Percentiles rank a stretch among this genome's conserved stretches.
Evolutionary conservation across 306 rosid species (phyloP).

Genomic region (Prosopis cineraria): DNA sequence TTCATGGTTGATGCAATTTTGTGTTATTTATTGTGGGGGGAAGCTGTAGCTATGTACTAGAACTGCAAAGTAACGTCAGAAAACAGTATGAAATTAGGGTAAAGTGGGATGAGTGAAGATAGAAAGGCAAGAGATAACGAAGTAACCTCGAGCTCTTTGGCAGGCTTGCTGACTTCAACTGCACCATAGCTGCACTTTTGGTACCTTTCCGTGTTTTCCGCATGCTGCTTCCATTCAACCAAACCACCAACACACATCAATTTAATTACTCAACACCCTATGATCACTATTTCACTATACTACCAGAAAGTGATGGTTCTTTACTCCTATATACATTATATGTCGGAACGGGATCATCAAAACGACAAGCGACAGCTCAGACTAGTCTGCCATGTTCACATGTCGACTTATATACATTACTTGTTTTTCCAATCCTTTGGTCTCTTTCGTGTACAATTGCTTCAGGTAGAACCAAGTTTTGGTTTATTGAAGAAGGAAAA

Average conservation of each 20-base stretch:
- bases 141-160: constrained; percentile 90
- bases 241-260: neutral
- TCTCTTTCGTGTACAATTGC: neutral
- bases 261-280: neutral
- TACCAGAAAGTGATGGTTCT: neutral
- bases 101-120: neutral
- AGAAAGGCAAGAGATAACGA: neutral
- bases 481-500: neutral
- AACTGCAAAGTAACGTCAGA: neutral
- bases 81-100: neutral
- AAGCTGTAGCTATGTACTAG: neutral
- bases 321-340: neutral
- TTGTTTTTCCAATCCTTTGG: neutral
- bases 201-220: constrained; percentile 17
- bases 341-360: neutral
- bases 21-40: too few species aligned
- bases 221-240: constrained; percentile 5
- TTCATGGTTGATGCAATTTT: too few species aligned
- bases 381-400: neutral
- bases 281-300: neutral
- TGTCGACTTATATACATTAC: neutral
- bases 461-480: neutral
- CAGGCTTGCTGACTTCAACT: constrained; percentile 79
- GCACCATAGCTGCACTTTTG: constrained; percentile 89
- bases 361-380: neutral